Conservation (phyloP, 257 asterid species). For the Nicotiana knightiana region DNA sequence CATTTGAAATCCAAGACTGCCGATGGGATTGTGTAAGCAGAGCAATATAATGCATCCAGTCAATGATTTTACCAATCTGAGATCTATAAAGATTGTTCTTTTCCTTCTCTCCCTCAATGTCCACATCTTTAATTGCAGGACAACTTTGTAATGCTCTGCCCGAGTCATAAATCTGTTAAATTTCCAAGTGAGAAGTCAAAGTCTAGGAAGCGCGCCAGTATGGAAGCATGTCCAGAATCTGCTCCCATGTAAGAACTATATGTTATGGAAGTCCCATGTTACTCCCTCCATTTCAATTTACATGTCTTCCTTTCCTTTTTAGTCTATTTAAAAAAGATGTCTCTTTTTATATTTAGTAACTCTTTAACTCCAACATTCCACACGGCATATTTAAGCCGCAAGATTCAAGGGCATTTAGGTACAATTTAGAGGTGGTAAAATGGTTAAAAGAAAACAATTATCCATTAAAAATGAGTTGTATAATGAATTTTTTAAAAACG, state of each 20-base stretch:
- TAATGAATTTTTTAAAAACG: too few relatives aligned
- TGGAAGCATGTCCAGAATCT: not conserved
- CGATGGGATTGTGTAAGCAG: slow-evolving; percentile 79
- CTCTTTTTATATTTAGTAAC: too few relatives aligned
- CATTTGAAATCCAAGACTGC: slow-evolving; percentile 53
- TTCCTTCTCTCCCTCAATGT: not conserved
- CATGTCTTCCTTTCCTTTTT: too few relatives aligned
- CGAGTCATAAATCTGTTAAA: slow-evolving; percentile 53
- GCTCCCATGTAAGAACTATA: slow-evolving; percentile 1
- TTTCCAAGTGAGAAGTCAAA: slow-evolving; percentile 75
- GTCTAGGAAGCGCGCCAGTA: slow-evolving; percentile 28
- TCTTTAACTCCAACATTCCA: too few relatives aligned
- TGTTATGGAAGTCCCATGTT: not conserved
- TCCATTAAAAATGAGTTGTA: too few relatives aligned
- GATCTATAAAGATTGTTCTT: not conserved
- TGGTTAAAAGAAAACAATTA: too few relatives aligned
- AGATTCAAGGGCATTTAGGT: too few relatives aligned
- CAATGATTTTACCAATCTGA: not conserved
- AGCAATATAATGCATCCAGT: not conserved
- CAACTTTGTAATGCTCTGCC: slow-evolving; percentile 70
- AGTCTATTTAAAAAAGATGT: too few relatives aligned
- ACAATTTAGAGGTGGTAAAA: too few relatives aligned
- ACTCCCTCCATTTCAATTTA: too few relatives aligned
- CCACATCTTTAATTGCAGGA: slow-evolving; percentile 41
- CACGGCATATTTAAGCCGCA: too few relatives aligned